A percentile compares a stretch with the other conserved stretches of the same genome.
Conservation (phyloP, 441 rosid genomes). For the Aleurites moluccanus region DNA sequence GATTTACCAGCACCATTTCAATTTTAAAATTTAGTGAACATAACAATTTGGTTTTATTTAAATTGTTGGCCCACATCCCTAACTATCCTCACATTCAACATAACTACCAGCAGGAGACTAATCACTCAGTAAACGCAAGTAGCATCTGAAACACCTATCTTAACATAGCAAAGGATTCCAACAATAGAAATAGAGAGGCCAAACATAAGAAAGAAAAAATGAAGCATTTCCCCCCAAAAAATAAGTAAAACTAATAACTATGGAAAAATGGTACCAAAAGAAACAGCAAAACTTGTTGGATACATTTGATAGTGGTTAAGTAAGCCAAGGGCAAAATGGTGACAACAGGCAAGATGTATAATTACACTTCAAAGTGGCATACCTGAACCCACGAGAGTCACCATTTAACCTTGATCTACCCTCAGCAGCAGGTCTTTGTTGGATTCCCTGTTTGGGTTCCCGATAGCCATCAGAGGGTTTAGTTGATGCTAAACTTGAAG, state of each 20-base stretch:
- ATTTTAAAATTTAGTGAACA: not conserved
- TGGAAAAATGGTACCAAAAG: not conserved
- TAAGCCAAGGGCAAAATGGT: slow-evolving; percentile 19
- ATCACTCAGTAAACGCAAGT: not conserved
- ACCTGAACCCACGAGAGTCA: slow-evolving; percentile 87
- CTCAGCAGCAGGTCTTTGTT: slow-evolving; percentile 60
- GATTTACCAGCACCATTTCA: no score
- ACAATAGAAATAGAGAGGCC: not conserved
- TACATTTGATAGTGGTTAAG: slow-evolving; percentile 5
- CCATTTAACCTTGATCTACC: slow-evolving; percentile 67
- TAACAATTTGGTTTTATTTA: not conserved
- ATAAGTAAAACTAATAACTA: not conserved
- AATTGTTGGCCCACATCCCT: not conserved
- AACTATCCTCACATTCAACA: not conserved
- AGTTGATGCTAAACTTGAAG: slow-evolving; percentile 52
- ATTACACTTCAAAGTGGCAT: slow-evolving; percentile 26
- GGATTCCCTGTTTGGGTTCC: slow-evolving; percentile 79
- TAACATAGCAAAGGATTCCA: not conserved
- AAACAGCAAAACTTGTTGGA: not conserved
- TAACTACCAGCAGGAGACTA: slow-evolving; percentile 1
- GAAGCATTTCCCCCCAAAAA: not conserved
- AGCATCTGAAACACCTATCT: not conserved
- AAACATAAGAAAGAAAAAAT: not conserved
- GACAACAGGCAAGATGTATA: slow-evolving; percentile 12
- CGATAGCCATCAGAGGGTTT: slow-evolving; percentile 69